Evolutionary conservation across 805 yeast genomes (phyloP), one percentile per base, ranked within the genome.

Genomic region (Starmerella sp.): DNA sequence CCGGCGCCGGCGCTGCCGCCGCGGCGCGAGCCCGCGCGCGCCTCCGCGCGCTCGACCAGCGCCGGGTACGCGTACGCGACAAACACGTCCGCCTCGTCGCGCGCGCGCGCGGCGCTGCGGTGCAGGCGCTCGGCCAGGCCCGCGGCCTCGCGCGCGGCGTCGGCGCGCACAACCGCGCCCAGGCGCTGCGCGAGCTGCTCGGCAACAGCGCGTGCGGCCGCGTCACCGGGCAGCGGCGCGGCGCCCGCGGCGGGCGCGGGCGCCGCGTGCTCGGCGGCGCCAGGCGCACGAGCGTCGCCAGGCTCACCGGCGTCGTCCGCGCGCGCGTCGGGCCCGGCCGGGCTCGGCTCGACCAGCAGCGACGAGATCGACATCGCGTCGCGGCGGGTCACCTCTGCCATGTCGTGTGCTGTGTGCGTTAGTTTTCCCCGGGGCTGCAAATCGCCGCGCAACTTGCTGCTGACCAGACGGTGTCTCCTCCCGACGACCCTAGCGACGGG

Each of bases 361-460:
- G 59, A 51, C 52, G 63, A 56, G 31, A 58, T 58, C 41, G 63
- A 42, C 63, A 58, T 60, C 32, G 61, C 60, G 48, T 60, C 63
- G 13, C 62, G 55, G 22, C 57, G 44, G 41, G 56, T 53, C 29
- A 54, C 60, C 38, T 57, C 60, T 29, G 58, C 52, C 60, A 57
- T 57, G 37, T 43, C 34, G 42, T 9, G 31, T 31, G 38, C 31
- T 46, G 30, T 15, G n/a, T 15, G 31, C 30, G 14, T 22, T 17
- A 6, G 30, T 34, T 46, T 32, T n/a, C 39, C 13, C n/a, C 49
- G 37, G 38, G 39, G 39, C 47, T 38, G 46, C 39, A 17, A 14
- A 46, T 34, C 49, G 14, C 31, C 31, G 49, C 8, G 48, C 48
- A 44, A 30, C 48, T 44, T 44, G 48, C 35, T 44, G 48, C 48